A percentile compares a stretch with the other conserved stretches of the same genome.
phyloP scores from a whole-genome alignment of 331 rosid species.

The Cydonia oblonga region DNA sequence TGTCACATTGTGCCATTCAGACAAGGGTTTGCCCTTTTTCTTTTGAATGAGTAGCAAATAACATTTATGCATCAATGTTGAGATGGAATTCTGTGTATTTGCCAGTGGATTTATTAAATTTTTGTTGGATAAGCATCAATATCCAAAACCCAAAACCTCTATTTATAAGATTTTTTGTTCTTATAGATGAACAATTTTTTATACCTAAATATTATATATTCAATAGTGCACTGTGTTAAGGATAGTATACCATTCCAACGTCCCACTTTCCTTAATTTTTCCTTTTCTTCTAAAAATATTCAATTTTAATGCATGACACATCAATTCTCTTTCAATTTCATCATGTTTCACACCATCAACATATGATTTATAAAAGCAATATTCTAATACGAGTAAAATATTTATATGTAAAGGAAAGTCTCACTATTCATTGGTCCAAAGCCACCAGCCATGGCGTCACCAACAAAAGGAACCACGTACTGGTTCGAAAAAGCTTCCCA shows the following conservation, averaged over 20 bases:
- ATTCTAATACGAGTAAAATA: not conserved
- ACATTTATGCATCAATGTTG: not conserved
- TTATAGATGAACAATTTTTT: not conserved
- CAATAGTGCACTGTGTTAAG: not conserved
- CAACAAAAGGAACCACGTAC: slow-evolving; percentile 24
- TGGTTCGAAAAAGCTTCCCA: not conserved
- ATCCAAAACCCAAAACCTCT: not conserved
- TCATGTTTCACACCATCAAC: not conserved
- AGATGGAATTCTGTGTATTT: not conserved
- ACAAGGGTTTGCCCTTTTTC: not conserved
- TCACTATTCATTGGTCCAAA: slow-evolving; percentile 6
- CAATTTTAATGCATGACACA: not conserved
- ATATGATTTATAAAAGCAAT: not conserved
- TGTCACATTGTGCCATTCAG: not conserved
- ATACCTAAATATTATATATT: no score
- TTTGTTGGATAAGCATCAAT: not conserved
- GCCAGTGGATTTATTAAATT: not conserved
- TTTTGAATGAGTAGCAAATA: no score
- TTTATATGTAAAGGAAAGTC: not conserved
- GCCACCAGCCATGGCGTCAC: slow-evolving; percentile 20
- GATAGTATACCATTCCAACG: not conserved
- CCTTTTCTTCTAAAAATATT: not conserved
- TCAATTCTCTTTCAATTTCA: not conserved
- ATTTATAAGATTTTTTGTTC: no score
- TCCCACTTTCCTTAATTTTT: not conserved